Evolutionary conservation across 2,329 filamentous ascomycete species (phyloP).

Genomic region (Phyllosticta ampelicida): DNA sequence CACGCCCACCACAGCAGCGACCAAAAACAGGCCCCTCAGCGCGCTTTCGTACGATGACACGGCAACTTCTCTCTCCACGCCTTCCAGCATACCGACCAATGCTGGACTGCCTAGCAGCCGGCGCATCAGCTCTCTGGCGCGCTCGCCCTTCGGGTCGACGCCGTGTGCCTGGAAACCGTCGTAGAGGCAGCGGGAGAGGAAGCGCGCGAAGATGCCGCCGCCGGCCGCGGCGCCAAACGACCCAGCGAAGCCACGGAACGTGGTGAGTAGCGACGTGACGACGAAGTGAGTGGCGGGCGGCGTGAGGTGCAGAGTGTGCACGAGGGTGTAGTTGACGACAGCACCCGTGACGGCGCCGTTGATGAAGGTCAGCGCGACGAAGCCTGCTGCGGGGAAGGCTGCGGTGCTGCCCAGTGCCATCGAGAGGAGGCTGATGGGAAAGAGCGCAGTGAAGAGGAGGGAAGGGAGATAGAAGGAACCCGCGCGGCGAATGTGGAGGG

Average conservation of each 20-base stretch:
- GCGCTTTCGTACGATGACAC: constrained; percentile 44
- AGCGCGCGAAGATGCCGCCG: constrained; percentile 61
- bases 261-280: constrained; percentile 63
- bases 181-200: constrained; percentile 46
- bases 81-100: constrained; percentile 39
- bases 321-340: constrained; percentile 68
- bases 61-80: constrained; percentile 41
- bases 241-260: constrained; percentile 71
- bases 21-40: constrained; percentile 42
- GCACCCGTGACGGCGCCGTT: constrained; percentile 67
- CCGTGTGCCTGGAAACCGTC: constrained; percentile 43
- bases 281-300: constrained; percentile 58
- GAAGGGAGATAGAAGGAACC: constrained; percentile 63
- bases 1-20: constrained; percentile 39
- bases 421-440: constrained; percentile 48
- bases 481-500: constrained; percentile 61
- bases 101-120: constrained; percentile 49
- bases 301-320: constrained; percentile 67
- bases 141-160: constrained; percentile 26
- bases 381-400: constrained; percentile 39
- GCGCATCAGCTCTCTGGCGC: constrained; percentile 33
- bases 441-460: constrained; percentile 50
- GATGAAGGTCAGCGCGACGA: constrained; percentile 51
- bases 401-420: constrained; percentile 48
- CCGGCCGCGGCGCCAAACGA: constrained; percentile 72